Percentiles rank a stretch among this genome's conserved stretches.
phyloP scores from a whole-genome alignment of 169 alveolate species.

The Plasmodium gaboni region DNA sequence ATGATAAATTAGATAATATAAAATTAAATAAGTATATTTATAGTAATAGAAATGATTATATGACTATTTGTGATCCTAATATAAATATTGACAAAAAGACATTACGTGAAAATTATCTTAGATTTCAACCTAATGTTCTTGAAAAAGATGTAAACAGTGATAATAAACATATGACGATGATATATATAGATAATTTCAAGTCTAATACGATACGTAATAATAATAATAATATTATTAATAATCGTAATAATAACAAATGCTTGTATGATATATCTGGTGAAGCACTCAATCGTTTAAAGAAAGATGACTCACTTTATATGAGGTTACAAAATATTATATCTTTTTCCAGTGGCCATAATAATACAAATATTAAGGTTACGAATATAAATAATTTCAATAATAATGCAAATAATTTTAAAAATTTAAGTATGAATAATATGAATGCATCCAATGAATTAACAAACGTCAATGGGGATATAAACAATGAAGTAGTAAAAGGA shows the following conservation, averaged over 20 bases:
- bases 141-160: neutral
- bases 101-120: neutral
- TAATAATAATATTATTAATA: neutral
- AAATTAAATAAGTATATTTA: conserved; percentile 8
- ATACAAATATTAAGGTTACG: neutral
- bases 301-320: too few relatives aligned
- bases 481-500: too few relatives aligned
- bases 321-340: too few relatives aligned
- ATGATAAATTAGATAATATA: conserved; percentile 2
- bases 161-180: conserved; percentile 21
- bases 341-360: neutral
- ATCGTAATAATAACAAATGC: too few relatives aligned
- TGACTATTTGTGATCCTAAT: neutral
- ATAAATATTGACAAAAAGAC: neutral
- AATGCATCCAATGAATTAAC: too few relatives aligned
- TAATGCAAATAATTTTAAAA: neutral
- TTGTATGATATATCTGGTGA: too few relatives aligned
- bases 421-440: neutral
- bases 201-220: neutral
- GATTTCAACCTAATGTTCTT: conserved; percentile 1
- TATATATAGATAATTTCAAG: conserved; percentile 11
- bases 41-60: conserved; percentile 4
- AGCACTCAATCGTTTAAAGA: too few relatives aligned
- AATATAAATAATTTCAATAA: conserved; percentile 6
- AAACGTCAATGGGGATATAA: too few relatives aligned